Percentiles rank a stretch among this genome's conserved stretches.
phyloP scores from a whole-genome alignment of 164 flowering plant species.

The Litsea cubeba region DNA sequence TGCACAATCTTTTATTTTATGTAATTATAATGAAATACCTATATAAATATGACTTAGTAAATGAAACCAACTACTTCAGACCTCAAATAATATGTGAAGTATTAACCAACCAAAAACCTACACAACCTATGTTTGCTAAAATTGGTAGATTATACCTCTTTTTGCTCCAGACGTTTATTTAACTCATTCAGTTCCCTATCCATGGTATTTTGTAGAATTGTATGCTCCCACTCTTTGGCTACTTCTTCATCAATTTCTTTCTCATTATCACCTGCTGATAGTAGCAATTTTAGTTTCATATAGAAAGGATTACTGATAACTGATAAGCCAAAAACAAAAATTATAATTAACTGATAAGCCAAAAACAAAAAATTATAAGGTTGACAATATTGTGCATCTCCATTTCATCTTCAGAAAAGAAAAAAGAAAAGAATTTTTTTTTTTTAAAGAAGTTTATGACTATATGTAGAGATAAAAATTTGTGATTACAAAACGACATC shows the following conservation, averaged over 20 bases:
- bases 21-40: not conserved
- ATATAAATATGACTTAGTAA: not conserved
- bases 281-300: not conserved
- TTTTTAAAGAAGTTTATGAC: not conserved
- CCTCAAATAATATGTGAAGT: not conserved
- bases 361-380: too few species aligned
- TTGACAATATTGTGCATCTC: not conserved
- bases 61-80: not conserved
- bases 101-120: not conserved
- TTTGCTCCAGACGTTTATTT: constrained; percentile 79
- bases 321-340: not conserved
- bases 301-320: not conserved
- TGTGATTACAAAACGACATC: not conserved
- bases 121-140: not conserved
- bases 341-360: too few species aligned
- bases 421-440: not conserved
- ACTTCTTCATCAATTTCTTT: constrained; percentile 81
- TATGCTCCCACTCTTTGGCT: constrained; percentile 95
- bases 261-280: constrained; percentile 54
- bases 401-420: not conserved
- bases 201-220: constrained; percentile 75
- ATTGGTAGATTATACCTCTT: constrained; percentile 51
- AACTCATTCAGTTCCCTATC: constrained; percentile 88
- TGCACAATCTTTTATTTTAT: not conserved
- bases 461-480: not conserved